A percentile compares a stretch with the other conserved stretches of the same genome.
These are phyloP conservation scores for Coffea humblotiana DNA, from an alignment of 305 asterid genomes.

Conservation along the genomic window DNA sequence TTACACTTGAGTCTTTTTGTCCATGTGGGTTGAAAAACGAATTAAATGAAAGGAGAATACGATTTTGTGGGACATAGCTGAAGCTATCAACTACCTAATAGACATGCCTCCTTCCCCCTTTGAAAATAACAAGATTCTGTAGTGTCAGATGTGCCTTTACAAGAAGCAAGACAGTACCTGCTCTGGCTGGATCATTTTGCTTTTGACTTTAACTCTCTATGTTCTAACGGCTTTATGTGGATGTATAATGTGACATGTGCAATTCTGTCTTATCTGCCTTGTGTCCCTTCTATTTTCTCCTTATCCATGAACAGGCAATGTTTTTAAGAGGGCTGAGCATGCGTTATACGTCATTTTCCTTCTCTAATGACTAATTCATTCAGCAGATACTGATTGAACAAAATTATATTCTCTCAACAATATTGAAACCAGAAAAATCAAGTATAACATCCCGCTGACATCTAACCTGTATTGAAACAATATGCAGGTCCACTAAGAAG, in stretches of 20 bases:
- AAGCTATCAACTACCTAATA: background rate
- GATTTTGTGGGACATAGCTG: background rate
- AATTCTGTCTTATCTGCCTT: background rate
- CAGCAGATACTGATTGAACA: background rate
- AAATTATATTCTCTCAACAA: background rate
- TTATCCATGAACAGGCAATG: background rate
- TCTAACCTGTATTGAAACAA: background rate
- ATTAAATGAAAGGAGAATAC: background rate
- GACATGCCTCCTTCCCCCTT: background rate
- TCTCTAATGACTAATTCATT: background rate
- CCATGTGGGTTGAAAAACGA: background rate
- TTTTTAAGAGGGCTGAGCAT: background rate
- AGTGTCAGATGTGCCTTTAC: background rate
- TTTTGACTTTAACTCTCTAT: background rate
- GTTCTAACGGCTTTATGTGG: background rate
- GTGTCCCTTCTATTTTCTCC: conserved; percentile 1
- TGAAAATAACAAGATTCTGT: background rate
- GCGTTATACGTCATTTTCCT: background rate
- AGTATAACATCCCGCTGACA: background rate
- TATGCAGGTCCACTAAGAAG: conserved; percentile 76
- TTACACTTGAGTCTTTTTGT: background rate
- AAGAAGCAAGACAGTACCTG: background rate
- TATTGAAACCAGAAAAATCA: background rate
- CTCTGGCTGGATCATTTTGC: background rate
- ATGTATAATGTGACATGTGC: background rate